Evolutionary conservation across 441 rosid genomes (phyloP), one percentile per base, ranked within the genome.

Genomic region (Populus hybrid): DNA sequence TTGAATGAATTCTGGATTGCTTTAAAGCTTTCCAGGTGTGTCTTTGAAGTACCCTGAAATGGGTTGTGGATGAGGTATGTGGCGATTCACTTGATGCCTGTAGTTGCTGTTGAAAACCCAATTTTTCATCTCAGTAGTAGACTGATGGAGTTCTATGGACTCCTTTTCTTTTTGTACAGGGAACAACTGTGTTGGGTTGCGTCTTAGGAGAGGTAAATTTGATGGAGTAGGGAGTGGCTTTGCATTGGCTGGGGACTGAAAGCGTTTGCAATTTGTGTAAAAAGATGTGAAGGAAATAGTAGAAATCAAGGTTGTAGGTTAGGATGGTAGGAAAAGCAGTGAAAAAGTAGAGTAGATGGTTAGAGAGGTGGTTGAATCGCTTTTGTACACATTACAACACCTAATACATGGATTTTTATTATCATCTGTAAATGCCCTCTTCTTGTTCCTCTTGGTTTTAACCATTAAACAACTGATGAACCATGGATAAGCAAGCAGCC

Each of bases 331-430:
- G 72, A 82, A 53, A 57, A 59, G 84, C 68, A 74, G 79, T 66
- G 75, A 24, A 36, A 67, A 69, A 59, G 35, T 76, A 69, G 50
- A 64, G 1, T 23, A 63, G 67, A 64, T 42, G 80, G 82, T 68
- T 72, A 14, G 9, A 32, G 69, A 82, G 83, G 40, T 73, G 80
- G 85, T 74, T 79, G 79, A 75, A 70, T 81, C 80, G 77, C 87
- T 81, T 75, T 1, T 84, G 84, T 83, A 81, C 84, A 84, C 85
- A 82, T 82, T 76, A 71, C 76, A 76, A 80, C 82, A 77, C 79
- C 79, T 53, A 78, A 84, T 84, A 75, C 83, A 76, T 70, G 79
- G 79, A 81, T 64, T 75, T 82, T 78, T 76, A 72, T 80, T 84
- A 23, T 38, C 12, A 73, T 14, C n/a, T 23, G 53, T 42, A 34